Base-by-base conservation (phyloP, 768 basidiomycete species). In the Tricholoma matsutake region DNA sequence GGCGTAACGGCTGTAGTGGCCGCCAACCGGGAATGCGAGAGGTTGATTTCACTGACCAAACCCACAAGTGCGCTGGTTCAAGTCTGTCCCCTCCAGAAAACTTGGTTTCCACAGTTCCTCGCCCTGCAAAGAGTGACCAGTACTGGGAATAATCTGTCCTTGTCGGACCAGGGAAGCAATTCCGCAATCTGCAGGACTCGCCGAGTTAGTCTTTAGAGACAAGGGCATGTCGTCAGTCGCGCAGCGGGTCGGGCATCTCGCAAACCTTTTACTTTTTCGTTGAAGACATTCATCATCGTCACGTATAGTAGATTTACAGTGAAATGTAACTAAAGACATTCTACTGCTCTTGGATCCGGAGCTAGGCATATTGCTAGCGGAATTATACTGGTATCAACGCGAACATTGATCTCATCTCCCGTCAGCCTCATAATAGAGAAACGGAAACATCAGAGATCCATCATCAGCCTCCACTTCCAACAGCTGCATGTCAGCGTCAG, bases 191-290 rank as follows among this genome's bases (percentile, higher is more conserved):
- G 83, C 88, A 83, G 89, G 85, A 79, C 82, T 82, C 73, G 85
- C 91, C 90, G 86, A 92, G 88, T 91, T 91, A 89, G 89, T 92
- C 91, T 86, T 88, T 80, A 88, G 89, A 91, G 89, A 91, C 73
- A 84, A 89, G 89, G 88, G 76, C 85, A 82, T 69, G 85, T 86
- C 87, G 83, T 88, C 91, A 88, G 90, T 76, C 91, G 90, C 86
- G 89, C 86, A 78, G 80, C 83, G 84, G 82, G 76, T 82, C 90
- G 87, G 75, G 89, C 84, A 80, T 71, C 71, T 82, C 81, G 79
- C 82, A 92, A 83, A 91, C 91, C 89, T 90, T 89, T 84, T 62
- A 16, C 56, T 61, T 59, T 61, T 64, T 25, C 3, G 1, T 25
- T 25, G 3, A 25, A 25, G 3, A 25, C 3, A 25, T 25, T 25